Evolutionary conservation across 192 early-diverging fungal species (phyloP).

Genomic region (Coemansia sp.): DNA sequence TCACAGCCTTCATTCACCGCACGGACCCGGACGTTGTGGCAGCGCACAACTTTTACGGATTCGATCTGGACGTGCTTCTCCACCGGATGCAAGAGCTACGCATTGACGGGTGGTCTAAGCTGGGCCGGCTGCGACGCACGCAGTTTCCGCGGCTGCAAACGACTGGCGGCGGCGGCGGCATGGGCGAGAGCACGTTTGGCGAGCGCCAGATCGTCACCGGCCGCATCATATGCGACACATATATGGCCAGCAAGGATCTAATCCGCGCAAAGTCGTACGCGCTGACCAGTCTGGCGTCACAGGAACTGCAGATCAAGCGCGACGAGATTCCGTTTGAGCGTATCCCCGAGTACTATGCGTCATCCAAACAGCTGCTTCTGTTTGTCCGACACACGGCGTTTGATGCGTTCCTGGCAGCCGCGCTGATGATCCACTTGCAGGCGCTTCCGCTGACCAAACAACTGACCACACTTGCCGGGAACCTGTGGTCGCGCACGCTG

Average conservation of each 20-base stretch:
- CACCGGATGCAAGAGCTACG: conserved; percentile 88
- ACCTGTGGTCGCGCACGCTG: conserved; percentile 91
- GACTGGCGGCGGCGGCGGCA: conserved; percentile 83
- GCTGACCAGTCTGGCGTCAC: conserved; percentile 72
- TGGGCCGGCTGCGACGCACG: conserved; percentile 82
- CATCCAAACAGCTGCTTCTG: conserved; percentile 58
- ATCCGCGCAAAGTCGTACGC: conserved; percentile 83
- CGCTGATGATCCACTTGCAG: conserved; percentile 89
- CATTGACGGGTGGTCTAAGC: conserved; percentile 77
- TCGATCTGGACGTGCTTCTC: conserved; percentile 89
- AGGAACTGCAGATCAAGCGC: conserved; percentile 76
- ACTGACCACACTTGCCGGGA: conserved; percentile 90
- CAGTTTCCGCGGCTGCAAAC: conserved; percentile 84
- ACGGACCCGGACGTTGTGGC: conserved; percentile 92
- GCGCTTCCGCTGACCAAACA: conserved; percentile 88
- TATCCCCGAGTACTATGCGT: conserved; percentile 67
- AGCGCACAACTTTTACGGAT: conserved; percentile 96
- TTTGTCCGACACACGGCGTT: conserved; percentile 79
- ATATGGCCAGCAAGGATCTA: conserved; percentile 81
- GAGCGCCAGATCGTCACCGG: conserved; percentile 82
- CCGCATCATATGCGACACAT: conserved; percentile 92
- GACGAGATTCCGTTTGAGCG: conserved; percentile 83
- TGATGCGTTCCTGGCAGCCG: conserved; percentile 77
- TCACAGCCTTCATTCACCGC: conserved; percentile 71
- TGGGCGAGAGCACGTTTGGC: conserved; percentile 70